Evolutionary conservation across 495 filamentous ascomycete genomes (phyloP).

Genomic region (Neurospora intermedia): DNA sequence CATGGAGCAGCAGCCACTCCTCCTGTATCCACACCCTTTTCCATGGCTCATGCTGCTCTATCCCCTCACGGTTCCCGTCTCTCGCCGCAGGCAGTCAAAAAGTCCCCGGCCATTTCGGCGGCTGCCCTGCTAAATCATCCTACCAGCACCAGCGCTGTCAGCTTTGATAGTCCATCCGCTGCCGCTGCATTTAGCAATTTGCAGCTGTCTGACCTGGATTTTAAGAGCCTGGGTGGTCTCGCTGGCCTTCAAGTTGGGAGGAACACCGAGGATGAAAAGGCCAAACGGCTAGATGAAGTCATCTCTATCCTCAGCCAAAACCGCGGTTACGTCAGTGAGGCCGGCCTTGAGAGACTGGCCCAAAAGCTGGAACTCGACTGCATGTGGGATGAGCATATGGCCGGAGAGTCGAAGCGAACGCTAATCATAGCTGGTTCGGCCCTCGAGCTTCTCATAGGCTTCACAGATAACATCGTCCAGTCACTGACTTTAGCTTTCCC

Average conservation of each 20-base stretch:
- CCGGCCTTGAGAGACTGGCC: constrained; percentile 68
- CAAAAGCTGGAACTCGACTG: constrained; percentile 60
- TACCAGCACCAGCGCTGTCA: constrained; percentile 22
- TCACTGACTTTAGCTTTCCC: constrained; percentile 35
- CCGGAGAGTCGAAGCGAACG: constrained; percentile 35
- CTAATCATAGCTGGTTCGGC: constrained; percentile 61
- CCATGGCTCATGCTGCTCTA: constrained; percentile 36
- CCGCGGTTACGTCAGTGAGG: constrained; percentile 58
- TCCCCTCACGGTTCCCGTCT: constrained; percentile 39
- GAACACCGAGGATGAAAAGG: constrained; percentile 47
- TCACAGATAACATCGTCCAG: constrained; percentile 40
- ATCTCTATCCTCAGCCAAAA: constrained; percentile 29
- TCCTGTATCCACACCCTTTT: constrained; percentile 46
- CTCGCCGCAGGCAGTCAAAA: constrained; percentile 46
- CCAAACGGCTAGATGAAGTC: constrained; percentile 43
- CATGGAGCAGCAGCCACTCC: constrained; percentile 40
- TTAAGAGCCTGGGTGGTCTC: constrained; percentile 27
- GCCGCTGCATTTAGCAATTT: constrained; percentile 37
- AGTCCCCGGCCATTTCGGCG: constrained; percentile 36
- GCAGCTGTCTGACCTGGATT: constrained; percentile 33
- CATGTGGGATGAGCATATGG: constrained; percentile 52
- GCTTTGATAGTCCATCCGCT: constrained; percentile 44
- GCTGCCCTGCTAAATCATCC: constrained; percentile 28
- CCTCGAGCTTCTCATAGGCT: constrained; percentile 44
- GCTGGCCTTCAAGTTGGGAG: constrained; percentile 14